Base-by-base conservation (phyloP, 352 stramenopile genomes). In the Pythium dissimile region DNA sequence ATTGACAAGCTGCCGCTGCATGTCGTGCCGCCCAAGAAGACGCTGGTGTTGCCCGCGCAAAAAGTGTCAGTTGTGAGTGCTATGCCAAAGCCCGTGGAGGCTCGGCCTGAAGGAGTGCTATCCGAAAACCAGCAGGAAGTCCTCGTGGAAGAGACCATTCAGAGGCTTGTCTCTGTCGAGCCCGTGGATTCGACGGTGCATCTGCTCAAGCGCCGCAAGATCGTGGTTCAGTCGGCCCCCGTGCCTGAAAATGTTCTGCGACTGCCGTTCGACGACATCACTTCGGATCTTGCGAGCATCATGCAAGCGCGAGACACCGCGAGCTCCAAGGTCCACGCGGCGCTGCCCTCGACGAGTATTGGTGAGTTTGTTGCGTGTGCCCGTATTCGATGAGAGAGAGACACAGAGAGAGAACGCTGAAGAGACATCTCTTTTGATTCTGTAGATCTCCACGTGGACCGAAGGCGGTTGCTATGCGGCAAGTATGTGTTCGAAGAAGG, bases 401-500 rank as follows among this genome's bases (percentile, higher is more conserved):
- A 26, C 15, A 46, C 21, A 3, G 13, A 26, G 13, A 32, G 18
- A 48, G n/a, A n/a, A n/a, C n/a, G n/a, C 24, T 26, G 21, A 38
- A 16, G n/a, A n/a, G n/a, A n/a, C 13, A 9, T 47, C 18, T 15
- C n/a, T 28, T 8, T 31, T 44, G 21, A 12, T 54, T 5, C 8
- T 6, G 31, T 44, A 88, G 73, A 79, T 16, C 59, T 88, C 35
- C 73, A 74, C 44, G 61, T 75, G 21, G 68, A 84, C 31, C 76
- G 75, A 45, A 78, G 79, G 54, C 69, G 73, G 38, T 53, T 94
- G 54, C 53, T 74, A 37, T 89, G 76, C 30, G 82, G 77, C 54
- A 84, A 87, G 58, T 83, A 88, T 53, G 63, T 90, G 8, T 88
- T 90, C 55, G 79, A 92, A 55, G 81, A 94, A 37, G 84, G 84